Percentiles rank a stretch among this genome's conserved stretches.
These are phyloP conservation scores for Penicillium paxilli DNA, from an alignment of 495 filamentous ascomycete species.

Conservation along the genomic window DNA sequence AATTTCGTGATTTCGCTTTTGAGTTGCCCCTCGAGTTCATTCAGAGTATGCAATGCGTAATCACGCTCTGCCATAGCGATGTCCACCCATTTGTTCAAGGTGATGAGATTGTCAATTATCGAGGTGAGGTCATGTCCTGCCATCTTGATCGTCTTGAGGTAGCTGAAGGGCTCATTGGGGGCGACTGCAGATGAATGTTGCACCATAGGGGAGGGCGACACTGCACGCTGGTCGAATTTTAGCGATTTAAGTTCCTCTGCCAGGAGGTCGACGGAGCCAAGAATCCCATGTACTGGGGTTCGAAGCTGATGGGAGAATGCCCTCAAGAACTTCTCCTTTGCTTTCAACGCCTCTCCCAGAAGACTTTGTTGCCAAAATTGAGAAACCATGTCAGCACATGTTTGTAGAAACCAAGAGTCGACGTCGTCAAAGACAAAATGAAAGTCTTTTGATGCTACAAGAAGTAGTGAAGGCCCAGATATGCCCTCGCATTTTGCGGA, in stretches of 20 bases:
- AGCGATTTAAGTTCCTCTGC: slow-evolving; percentile 7
- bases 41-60: slow-evolving; percentile 7
- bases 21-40: slow-evolving; percentile 11
- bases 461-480: slow-evolving; percentile 12
- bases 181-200: neutral
- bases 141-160: slow-evolving; percentile 16
- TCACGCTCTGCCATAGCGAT: slow-evolving; percentile 14
- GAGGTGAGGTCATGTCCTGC: slow-evolving; percentile 14
- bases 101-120: slow-evolving; percentile 16
- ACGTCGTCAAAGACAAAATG: slow-evolving; percentile 17
- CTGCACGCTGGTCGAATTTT: neutral
- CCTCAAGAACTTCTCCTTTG: slow-evolving; percentile 21
- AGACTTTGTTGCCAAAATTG: slow-evolving; percentile 15
- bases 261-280: slow-evolving; percentile 18
- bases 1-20: slow-evolving; percentile 1
- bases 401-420: slow-evolving; percentile 17
- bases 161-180: neutral
- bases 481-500: slow-evolving; percentile 8
- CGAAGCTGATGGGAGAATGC: slow-evolving; percentile 21
- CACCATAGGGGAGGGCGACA: neutral
- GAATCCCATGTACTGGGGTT: slow-evolving; percentile 16
- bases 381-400: slow-evolving; percentile 10
- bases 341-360: slow-evolving; percentile 10
- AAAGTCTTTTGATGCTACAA: slow-evolving; percentile 14
- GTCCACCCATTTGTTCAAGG: slow-evolving; percentile 15